These are phyloP conservation scores for Sporisorium scitamineum DNA, from an alignment of 1,284 basidiomycete species.

Conservation along the genomic window DNA sequence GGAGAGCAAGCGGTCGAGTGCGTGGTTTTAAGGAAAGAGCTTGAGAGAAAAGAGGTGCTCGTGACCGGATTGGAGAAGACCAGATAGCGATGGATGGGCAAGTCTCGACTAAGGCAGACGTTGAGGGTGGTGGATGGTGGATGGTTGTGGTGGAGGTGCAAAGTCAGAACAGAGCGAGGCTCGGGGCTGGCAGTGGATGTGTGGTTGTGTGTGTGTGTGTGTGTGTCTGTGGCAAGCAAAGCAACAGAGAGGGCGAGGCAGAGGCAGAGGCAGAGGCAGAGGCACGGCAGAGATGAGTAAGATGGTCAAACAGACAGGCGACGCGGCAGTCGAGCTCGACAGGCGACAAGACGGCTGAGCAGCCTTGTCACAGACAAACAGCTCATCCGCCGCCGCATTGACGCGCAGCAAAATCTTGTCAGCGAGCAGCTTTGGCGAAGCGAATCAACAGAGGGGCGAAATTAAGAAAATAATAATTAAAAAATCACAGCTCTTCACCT, in stretches of 20 bases:
- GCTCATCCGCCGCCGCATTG: not conserved
- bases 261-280: not conserved
- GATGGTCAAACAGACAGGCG: not conserved
- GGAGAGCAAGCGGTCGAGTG: not conserved
- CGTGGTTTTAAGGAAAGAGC: not conserved
- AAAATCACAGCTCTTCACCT: not conserved
- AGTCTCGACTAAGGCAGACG: slow-evolving; percentile 51
- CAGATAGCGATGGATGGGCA: slow-evolving; percentile 13
- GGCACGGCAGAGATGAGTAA: not conserved
- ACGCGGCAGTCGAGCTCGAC: not conserved
- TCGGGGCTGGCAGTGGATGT: no score
- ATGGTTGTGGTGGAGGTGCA: slow-evolving; percentile 26
- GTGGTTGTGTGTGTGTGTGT: slow-evolving; percentile 11
- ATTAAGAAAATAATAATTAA: not conserved
- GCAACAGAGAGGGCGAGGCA: not conserved
- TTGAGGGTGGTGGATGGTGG: slow-evolving; percentile 6
- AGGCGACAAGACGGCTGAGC: not conserved
- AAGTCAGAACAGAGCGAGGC: slow-evolving; percentile 7
- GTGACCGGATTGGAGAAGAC: slow-evolving; percentile 3
- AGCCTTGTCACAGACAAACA: not conserved
- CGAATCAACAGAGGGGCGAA: no score
- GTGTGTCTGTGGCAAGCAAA: slow-evolving; percentile 9
- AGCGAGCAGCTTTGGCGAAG: not conserved
- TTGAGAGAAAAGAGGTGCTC: slow-evolving; percentile 4
- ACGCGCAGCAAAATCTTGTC: slow-evolving; percentile 1